A percentile compares a stretch with the other conserved stretches of the same genome.
These are phyloP conservation scores for Sugiyamaella lignohabitans DNA, from an alignment of 805 yeast genomes.

Conservation along the genomic window DNA sequence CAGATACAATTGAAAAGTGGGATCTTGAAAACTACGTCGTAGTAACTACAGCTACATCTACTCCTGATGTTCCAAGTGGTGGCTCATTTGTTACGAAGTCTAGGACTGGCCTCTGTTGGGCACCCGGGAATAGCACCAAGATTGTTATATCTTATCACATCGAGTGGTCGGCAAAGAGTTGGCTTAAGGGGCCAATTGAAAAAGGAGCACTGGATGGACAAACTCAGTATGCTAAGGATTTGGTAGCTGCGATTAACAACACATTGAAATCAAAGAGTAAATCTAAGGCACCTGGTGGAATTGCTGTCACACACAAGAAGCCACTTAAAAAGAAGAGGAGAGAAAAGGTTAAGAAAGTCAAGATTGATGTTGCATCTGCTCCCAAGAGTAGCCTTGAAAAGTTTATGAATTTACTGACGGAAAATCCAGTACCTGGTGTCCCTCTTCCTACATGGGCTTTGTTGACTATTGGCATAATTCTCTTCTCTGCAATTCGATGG, in stretches of 20 bases:
- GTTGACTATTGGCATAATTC: conserved; percentile 2
- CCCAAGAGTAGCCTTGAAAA: not conserved
- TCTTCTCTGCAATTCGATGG: conserved; percentile 7
- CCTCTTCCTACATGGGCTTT: conserved; percentile 14
- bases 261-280: not conserved
- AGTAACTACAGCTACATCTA: conserved; percentile 56
- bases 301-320: conserved; percentile 12
- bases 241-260: conserved; percentile 29
- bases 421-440: conserved; percentile 7
- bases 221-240: conserved; percentile 48
- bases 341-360: conserved; percentile 13
- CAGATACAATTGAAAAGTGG: conserved; percentile 53
- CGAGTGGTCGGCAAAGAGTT: conserved; percentile 86
- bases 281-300: conserved; percentile 2
- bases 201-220: conserved; percentile 81
- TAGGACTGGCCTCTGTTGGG: conserved; percentile 72
- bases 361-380: conserved; percentile 7
- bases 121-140: conserved; percentile 49
- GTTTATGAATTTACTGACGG: not conserved
- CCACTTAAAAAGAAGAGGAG: conserved; percentile 14
- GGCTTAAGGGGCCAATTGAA: conserved; percentile 88
- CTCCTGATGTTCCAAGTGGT: conserved; percentile 97
- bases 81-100: conserved; percentile 70
- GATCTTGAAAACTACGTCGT: conserved; percentile 52
- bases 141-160: conserved; percentile 64